Percentiles rank a stretch among this genome's conserved stretches.
Conservation (phyloP, 768 basidiomycete species). For the Suillus tomentosus region DNA sequence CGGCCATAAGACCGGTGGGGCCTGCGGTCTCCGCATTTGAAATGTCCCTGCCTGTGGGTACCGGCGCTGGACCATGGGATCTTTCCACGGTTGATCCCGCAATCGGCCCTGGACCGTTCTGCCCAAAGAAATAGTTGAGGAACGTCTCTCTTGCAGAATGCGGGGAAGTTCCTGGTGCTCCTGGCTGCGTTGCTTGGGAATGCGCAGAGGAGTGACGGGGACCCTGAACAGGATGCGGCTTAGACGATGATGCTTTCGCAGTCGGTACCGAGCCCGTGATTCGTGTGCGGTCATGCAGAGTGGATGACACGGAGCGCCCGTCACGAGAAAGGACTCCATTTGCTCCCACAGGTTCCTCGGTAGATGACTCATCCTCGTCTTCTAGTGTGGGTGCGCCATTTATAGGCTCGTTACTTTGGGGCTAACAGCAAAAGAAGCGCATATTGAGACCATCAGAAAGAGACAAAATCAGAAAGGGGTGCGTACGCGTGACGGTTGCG, state of each 20-base stretch:
- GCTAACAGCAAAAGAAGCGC: slow-evolving; percentile 41
- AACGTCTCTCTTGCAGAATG: slow-evolving; percentile 85
- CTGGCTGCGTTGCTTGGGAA: slow-evolving; percentile 36
- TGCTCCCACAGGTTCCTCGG: slow-evolving; percentile 54
- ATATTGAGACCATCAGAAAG: slow-evolving; percentile 18
- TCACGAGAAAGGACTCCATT: slow-evolving; percentile 58
- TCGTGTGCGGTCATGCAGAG: slow-evolving; percentile 73
- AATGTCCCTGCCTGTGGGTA: slow-evolving; percentile 65
- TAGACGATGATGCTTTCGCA: slow-evolving; percentile 25
- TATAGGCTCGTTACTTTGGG: slow-evolving; percentile 61
- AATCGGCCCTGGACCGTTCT: slow-evolving; percentile 78
- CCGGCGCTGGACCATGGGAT: slow-evolving; percentile 32
- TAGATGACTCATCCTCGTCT: slow-evolving; percentile 66
- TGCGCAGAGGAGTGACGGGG: slow-evolving; percentile 39
- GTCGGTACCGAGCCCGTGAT: slow-evolving; percentile 41
- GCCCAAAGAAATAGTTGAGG: slow-evolving; percentile 97
- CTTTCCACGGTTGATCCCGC: slow-evolving; percentile 55
- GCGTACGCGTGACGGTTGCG: slow-evolving; percentile 56
- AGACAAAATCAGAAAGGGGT: slow-evolving; percentile 12
- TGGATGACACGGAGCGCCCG: slow-evolving; percentile 74
- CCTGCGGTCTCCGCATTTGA: slow-evolving; percentile 53
- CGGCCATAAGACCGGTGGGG: slow-evolving; percentile 64
- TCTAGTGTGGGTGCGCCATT: slow-evolving; percentile 54
- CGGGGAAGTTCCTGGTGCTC: slow-evolving; percentile 41
- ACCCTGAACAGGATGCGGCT: slow-evolving; percentile 31